Conservation (phyloP, 179 eudicot genomes). For the Silene noctiflora region DNA sequence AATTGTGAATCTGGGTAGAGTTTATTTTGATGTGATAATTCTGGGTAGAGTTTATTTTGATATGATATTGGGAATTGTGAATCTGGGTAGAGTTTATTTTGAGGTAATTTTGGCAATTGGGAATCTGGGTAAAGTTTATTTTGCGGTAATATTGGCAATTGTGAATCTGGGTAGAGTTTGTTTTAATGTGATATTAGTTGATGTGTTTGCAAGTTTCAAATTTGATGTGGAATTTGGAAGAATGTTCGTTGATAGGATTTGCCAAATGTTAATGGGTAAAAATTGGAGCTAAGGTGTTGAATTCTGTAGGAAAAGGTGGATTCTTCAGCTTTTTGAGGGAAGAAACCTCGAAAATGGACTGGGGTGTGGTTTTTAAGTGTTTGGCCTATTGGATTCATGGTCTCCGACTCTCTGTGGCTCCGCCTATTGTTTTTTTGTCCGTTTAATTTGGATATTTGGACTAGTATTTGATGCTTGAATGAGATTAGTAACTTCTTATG, state of each 20-base stretch:
- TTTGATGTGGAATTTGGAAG: background rate
- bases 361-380: background rate
- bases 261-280: background rate
- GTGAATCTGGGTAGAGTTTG: background rate
- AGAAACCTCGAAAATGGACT: background rate
- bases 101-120: background rate
- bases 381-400: background rate
- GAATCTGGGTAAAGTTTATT: background rate
- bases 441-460: background rate
- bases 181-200: background rate
- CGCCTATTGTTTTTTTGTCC: background rate
- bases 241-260: background rate
- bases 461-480: background rate
- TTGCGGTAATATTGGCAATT: background rate
- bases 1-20: constrained; percentile 14
- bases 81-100: constrained; percentile 9
- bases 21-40: background rate
- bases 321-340: background rate
- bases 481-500: background rate
- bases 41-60: constrained; percentile 11
- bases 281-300: background rate
- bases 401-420: no score
- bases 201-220: background rate
- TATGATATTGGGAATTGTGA: background rate
- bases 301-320: background rate